Base-by-base conservation (phyloP, 2,329 filamentous ascomycete genomes). In the Albophoma yamanashiensis region DNA sequence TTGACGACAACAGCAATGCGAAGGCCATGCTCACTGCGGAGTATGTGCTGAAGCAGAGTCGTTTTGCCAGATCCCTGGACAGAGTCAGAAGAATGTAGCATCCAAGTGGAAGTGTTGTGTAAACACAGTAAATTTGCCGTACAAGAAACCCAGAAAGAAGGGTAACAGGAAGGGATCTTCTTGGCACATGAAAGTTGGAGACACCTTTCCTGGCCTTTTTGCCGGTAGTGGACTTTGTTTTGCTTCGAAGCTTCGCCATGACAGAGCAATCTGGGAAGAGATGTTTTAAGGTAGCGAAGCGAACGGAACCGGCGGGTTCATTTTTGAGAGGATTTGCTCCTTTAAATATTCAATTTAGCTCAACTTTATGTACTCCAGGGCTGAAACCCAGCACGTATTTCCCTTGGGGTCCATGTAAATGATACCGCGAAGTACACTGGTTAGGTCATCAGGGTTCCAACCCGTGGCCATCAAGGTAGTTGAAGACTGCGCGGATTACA, bases 1-100 rank as follows among this genome's bases (percentile, higher is more conserved):
- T 91, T 90, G 43, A 91, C 87, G 27, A 90, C 87, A 17, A 90
- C 83, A 0, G 86, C 88, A 60, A 91, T 88, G 1, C 81, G 79
- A 11, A 89, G 76, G 1, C 86, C 85, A 70, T 90, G 87, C 4
- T 88, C 78, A 1, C 82, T 85, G 42, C 81, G 81, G 6, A 90
- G 79, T 57, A 90, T 87, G 62, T 89, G 83, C 62, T 88, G 82
- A 0, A 90, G 77, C 0, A 90, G 77, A 0, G 88, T 89, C 0
- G 87, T 89, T 69, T 90, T 90, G 1, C 88, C 88, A 55, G 85
- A 83, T 14, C 87, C 86, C 84, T 86, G 38, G 42, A 12, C 9
- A 0, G 17, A 6, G 14, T 20, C 27, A 58, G 42, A 40, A 58
- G 6, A 12, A 9, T 5, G 17, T 9, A 5, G 12, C 50, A 36